A percentile compares a stretch with the other conserved stretches of the same genome.
Evolutionary conservation across 176 grass and related monocot genomes (phyloP).

Genomic region (Triticum dicoccoides): DNA sequence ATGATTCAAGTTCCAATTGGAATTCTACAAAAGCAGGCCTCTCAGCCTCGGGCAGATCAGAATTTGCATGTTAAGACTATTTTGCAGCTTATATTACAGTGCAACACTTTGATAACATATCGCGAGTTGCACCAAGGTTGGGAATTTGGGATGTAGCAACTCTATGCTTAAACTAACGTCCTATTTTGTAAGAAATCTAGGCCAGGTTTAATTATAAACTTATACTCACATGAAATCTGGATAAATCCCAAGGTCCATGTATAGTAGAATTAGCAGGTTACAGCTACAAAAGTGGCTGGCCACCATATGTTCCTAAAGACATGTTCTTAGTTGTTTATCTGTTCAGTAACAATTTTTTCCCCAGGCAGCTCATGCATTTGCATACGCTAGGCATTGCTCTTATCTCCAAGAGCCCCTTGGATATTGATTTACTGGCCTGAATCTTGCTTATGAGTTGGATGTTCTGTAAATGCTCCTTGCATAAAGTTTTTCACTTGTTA

Average conservation of each 20-base stretch:
- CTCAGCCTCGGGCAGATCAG: background rate
- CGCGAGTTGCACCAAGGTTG: background rate
- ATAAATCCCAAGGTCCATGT: slow-evolving; percentile 19
- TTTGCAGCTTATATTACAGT: background rate
- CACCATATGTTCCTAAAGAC: background rate
- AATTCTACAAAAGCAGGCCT: background rate
- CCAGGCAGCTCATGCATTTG: background rate
- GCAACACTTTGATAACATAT: background rate
- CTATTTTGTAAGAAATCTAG: background rate
- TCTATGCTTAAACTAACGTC: slow-evolving; percentile 12
- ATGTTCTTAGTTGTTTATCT: background rate
- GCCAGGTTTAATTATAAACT: slow-evolving; percentile 25
- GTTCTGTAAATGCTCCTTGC: background rate
- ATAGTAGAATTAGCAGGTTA: slow-evolving; percentile 24
- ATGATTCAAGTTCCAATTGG: background rate
- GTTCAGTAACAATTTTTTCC: background rate
- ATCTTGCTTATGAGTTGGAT: background rate
- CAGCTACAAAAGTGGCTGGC: slow-evolving; percentile 4
- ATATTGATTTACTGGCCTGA: background rate
- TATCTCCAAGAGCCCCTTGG: background rate
- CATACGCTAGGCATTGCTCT: background rate
- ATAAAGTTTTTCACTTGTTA: background rate
- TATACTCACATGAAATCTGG: slow-evolving; percentile 28
- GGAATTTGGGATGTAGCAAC: background rate
- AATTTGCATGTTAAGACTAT: background rate